A percentile compares a stretch with the other conserved stretches of the same genome.
These are phyloP conservation scores for Alectoria sarmentosa DNA, from an alignment of 495 filamentous ascomycete species.

Conservation along the genomic window DNA sequence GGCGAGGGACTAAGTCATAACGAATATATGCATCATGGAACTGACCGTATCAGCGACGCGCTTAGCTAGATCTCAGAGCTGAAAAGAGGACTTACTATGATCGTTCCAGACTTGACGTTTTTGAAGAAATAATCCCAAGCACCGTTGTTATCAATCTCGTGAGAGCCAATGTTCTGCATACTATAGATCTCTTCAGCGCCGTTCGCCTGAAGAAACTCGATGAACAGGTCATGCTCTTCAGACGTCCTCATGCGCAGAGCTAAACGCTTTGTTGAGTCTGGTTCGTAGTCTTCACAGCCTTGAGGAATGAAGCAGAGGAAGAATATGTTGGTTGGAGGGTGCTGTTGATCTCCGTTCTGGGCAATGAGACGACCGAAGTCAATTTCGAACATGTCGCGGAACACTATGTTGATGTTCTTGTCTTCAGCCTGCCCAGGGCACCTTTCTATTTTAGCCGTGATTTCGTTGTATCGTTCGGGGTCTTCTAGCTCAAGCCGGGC, in stretches of 20 bases:
- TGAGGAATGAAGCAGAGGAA: slow-evolving; percentile 35
- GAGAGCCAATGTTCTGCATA: slow-evolving; percentile 10
- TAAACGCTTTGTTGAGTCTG: slow-evolving; percentile 10
- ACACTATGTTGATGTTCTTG: slow-evolving; percentile 16
- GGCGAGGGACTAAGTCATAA: slow-evolving; percentile 30
- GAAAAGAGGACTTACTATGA: slow-evolving; percentile 33
- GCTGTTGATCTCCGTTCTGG: slow-evolving; percentile 20
- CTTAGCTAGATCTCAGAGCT: neutral
- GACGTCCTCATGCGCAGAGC: slow-evolving; percentile 7
- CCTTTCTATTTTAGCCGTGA: slow-evolving; percentile 9
- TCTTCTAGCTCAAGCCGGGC: slow-evolving; percentile 15
- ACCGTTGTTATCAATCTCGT: slow-evolving; percentile 23
- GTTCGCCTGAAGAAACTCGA: slow-evolving; percentile 30
- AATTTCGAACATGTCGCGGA: slow-evolving; percentile 24
- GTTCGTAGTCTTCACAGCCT: slow-evolving; percentile 19
- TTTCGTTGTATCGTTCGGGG: slow-evolving; percentile 23
- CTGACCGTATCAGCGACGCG: slow-evolving; percentile 12
- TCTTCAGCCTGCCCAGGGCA: slow-evolving; percentile 11
- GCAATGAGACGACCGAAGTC: slow-evolving; percentile 20
- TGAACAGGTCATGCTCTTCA: slow-evolving; percentile 29
- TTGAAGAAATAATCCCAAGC: slow-evolving; percentile 39
- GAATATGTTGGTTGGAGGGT: slow-evolving; percentile 23
- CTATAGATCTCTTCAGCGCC: slow-evolving; percentile 31
- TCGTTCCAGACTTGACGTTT: slow-evolving; percentile 32
- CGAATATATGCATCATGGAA: slow-evolving; percentile 37